Conservation (phyloP, 2,329 filamentous ascomycete species). For the Neocucurbitaria cava region DNA sequence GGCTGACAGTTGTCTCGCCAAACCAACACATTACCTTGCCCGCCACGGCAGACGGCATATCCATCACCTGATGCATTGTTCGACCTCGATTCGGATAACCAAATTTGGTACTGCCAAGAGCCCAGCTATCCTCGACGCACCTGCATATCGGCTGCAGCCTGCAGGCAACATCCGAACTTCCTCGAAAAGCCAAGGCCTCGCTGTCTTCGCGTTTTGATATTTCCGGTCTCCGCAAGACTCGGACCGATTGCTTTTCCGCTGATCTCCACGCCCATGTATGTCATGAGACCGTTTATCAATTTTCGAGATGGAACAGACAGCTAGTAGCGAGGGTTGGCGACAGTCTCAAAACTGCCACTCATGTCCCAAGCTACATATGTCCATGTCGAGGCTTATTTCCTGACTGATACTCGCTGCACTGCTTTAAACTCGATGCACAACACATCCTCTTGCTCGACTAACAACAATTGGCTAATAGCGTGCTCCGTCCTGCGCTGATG, state of each 20-base stretch:
- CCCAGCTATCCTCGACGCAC: not conserved
- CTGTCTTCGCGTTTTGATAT: not conserved
- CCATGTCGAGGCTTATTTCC: too few species aligned
- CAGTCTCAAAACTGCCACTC: not conserved
- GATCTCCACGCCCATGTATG: not conserved
- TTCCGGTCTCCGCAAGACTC: not conserved
- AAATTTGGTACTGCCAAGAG: slow-evolving; percentile 1
- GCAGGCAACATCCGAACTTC: not conserved
- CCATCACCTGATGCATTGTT: slow-evolving; percentile 3
- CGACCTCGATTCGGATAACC: not conserved
- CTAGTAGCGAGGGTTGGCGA: too few species aligned
- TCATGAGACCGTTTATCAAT: slow-evolving; percentile 11
- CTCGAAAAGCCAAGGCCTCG: not conserved
- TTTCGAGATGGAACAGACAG: not conserved
- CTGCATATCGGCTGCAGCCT: not conserved
- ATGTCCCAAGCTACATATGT: too few species aligned
- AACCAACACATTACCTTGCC: not conserved
- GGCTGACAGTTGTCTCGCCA: not conserved
- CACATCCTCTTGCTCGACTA: too few species aligned
- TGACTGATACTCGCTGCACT: too few species aligned
- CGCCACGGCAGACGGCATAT: not conserved
- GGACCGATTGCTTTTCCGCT: slow-evolving; percentile 4
- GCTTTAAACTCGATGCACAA: too few species aligned
- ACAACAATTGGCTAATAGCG: too few species aligned
- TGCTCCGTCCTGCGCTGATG: too few species aligned